A percentile compares a stretch with the other conserved stretches of the same genome.
phyloP scores from a whole-genome alignment of 192 early-diverging fungal species.

The Podila minutissima region DNA sequence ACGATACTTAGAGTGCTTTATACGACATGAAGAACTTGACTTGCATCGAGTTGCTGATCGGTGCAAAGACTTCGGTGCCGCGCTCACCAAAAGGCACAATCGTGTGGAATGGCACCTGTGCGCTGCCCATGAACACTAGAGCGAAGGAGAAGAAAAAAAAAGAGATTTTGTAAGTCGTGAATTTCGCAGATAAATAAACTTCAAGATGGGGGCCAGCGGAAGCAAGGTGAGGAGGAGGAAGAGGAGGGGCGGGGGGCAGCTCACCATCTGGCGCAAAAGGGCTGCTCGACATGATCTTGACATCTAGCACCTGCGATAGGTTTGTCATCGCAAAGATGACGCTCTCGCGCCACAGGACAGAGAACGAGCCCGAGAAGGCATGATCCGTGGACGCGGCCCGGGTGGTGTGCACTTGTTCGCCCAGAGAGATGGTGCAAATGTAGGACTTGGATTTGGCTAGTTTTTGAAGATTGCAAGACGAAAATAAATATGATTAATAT shows the following conservation, averaged over 20 bases:
- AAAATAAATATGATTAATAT: not conserved
- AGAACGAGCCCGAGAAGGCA: conserved; percentile 23
- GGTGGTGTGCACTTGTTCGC: conserved; percentile 32
- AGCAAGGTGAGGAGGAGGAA: no score
- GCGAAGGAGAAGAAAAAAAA: not conserved
- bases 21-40: conserved; percentile 46
- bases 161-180: not conserved
- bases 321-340: conserved; percentile 36
- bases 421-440: conserved; percentile 22
- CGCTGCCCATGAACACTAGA: conserved; percentile 26
- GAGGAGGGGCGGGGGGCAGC: not conserved
- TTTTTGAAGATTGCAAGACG: not conserved
- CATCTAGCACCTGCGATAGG: conserved; percentile 14
- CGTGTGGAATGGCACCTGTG: conserved; percentile 20
- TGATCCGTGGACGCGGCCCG: conserved; percentile 3
- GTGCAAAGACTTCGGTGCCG: conserved; percentile 20
- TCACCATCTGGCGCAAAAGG: conserved; percentile 40
- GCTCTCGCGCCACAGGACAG: conserved; percentile 37
- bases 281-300: conserved; percentile 32
- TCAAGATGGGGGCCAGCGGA: no score
- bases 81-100: conserved; percentile 34
- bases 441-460: conserved; percentile 40
- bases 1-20: conserved; percentile 11
- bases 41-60: conserved; percentile 8
- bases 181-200: no score